Percentiles rank a stretch among this genome's conserved stretches.
Conservation (phyloP, 2,329 filamentous ascomycete species). For the Aspergillus sp. region DNA sequence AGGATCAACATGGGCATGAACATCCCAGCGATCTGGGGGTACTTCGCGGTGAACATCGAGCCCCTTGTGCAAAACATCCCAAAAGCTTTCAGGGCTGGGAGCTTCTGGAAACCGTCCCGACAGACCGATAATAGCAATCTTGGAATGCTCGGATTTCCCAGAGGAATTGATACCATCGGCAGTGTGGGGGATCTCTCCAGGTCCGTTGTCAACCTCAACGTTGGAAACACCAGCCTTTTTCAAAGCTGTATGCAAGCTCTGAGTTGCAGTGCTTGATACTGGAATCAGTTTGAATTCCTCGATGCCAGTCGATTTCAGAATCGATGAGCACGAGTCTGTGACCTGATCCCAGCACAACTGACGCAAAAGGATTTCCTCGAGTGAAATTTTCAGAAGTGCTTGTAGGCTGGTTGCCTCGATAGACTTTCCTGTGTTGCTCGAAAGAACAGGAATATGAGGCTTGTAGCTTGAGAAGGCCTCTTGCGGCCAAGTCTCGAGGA, state of each 20-base stretch:
- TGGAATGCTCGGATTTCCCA: constrained; percentile 23
- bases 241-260: constrained; percentile 25
- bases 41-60: constrained; percentile 63
- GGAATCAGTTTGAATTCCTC: constrained; percentile 22
- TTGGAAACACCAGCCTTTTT: constrained; percentile 23
- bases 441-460: constrained; percentile 32
- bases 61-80: constrained; percentile 65
- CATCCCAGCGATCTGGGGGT: constrained; percentile 63
- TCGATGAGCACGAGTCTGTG: constrained; percentile 25
- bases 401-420: constrained; percentile 25
- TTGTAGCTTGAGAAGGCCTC: constrained; percentile 21
- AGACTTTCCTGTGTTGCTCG: constrained; percentile 31
- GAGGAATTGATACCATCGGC: constrained; percentile 17
- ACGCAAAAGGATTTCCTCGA: constrained; percentile 34
- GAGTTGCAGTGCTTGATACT: constrained; percentile 26
- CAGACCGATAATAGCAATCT: constrained; percentile 71
- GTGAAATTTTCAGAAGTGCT: constrained; percentile 25
- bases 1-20: constrained; percentile 61
- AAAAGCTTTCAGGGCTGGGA: constrained; percentile 60
- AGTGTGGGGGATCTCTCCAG: constrained; percentile 21
- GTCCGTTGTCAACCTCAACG: constrained; percentile 20
- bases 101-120: constrained; percentile 67
- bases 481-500: constrained; percentile 37
- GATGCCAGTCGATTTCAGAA: constrained; percentile 10
- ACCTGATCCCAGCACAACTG: constrained; percentile 40